Evolutionary conservation across 1,139 yeast genomes (phyloP), one percentile per base, ranked within the genome.

Genomic region (Blastobotrys illinoisensis): DNA sequence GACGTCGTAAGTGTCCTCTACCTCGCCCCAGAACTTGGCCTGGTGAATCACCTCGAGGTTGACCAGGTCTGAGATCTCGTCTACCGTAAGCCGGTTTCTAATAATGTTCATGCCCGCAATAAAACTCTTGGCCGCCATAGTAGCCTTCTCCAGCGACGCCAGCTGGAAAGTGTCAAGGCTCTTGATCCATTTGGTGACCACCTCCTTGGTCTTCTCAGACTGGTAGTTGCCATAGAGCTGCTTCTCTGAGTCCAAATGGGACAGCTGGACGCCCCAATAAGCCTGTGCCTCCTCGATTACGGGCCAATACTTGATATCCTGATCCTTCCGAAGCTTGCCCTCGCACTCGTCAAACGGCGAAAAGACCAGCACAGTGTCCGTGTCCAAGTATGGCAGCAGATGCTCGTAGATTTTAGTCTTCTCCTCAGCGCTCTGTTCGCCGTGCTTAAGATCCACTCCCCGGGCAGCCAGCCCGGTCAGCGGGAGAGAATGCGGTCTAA

Each of bases 1-100:
- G 16, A 93, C 98, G 69, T 93, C 99, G 67, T 93, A 99, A 3
- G 98, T 90, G 66, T 93, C 99, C 73, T 93, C 99, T 21, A 93
- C 98, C 70, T 93, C 97, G 45, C 99, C 99, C 99, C 99, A 93
- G 65, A 84, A 80, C 45, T 81, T 83, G 24, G 96, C 88, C 71
- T 93, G 99, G 70, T 81, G 81, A 50, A 85, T 83, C 5, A 86
- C 85, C 68, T 93, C 99, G 64, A 93, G 75, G 55, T 86, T 84
- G 9, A 91, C 93, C 58, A 88, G 79, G 65, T 82, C 82, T 1
- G 93, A 85, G 36, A 91, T 78, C 58, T 89, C 89, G 54, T 86
- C 91, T 16, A 89, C 72, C 1, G 84, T 63, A 52, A 68, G 70
- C 60, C 60, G 67, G 63, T 64, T 67, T 53, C 69, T 60, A 9